A percentile compares a stretch with the other conserved stretches of the same genome.
These are phyloP conservation scores for Talaromyces marneffei DNA, from an alignment of 2,329 filamentous ascomycete species.

Conservation along the genomic window DNA sequence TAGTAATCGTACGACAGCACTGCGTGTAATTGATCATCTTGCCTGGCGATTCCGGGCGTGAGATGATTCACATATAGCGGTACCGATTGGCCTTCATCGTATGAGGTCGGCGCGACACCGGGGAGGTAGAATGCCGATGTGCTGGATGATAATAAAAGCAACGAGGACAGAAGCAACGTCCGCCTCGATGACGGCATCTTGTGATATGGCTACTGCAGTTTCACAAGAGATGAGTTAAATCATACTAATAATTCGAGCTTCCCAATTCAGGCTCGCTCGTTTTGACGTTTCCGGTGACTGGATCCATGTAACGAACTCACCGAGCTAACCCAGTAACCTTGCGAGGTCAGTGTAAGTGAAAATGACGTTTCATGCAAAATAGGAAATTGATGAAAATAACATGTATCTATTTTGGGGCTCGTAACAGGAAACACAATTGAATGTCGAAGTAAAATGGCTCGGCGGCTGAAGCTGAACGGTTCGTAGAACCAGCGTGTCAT, in stretches of 20 bases:
- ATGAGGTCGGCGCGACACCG: constrained; percentile 89
- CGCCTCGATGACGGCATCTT: constrained; percentile 33
- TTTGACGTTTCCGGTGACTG: not conserved
- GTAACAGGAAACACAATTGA: not conserved
- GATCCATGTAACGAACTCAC: not conserved
- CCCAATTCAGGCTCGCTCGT: not conserved
- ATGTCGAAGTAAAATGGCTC: not conserved
- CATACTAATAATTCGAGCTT: not conserved
- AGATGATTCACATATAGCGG: constrained; percentile 90
- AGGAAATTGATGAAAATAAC: not conserved
- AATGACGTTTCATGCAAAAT: not conserved
- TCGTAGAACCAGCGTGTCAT: not conserved
- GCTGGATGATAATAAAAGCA: constrained; percentile 28
- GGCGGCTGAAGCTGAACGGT: not conserved
- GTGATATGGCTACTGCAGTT: constrained; percentile 17
- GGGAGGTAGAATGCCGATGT: constrained; percentile 85
- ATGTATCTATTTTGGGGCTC: not conserved
- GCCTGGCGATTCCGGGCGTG: constrained; percentile 71
- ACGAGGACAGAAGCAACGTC: constrained; percentile 24
- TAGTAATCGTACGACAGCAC: constrained; percentile 97
- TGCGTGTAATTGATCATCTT: constrained; percentile 79
- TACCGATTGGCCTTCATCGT: constrained; percentile 71
- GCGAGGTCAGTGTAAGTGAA: not conserved
- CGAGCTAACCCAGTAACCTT: not conserved
- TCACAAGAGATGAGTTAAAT: not conserved